A percentile compares a stretch with the other conserved stretches of the same genome.
phyloP scores from a whole-genome alignment of 768 basidiomycete species.

The Boletellus emodensis region DNA sequence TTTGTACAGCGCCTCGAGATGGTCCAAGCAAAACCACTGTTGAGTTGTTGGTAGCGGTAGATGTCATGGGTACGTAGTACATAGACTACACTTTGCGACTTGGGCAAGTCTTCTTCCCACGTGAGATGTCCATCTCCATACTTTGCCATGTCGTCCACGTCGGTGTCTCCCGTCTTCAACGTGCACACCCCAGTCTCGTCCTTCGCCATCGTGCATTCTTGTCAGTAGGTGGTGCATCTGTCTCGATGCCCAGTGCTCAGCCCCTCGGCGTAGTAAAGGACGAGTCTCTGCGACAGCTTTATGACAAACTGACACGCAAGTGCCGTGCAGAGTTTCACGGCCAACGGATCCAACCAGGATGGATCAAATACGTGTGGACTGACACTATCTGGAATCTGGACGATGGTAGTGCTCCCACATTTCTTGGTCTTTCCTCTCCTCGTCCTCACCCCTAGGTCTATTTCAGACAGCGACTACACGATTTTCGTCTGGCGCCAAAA shows the following conservation, averaged over 20 bases:
- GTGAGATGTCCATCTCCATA: neutral
- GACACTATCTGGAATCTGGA: slow-evolving; percentile 81
- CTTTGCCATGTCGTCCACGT: slow-evolving; percentile 25
- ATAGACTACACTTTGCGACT: slow-evolving; percentile 6
- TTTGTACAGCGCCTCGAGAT: slow-evolving; percentile 63
- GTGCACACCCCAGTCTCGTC: slow-evolving; percentile 76
- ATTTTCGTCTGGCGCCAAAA: slow-evolving; percentile 80
- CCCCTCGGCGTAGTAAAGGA: slow-evolving; percentile 50
- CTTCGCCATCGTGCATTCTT: slow-evolving; percentile 69
- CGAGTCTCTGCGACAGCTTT: slow-evolving; percentile 60
- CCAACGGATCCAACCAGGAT: slow-evolving; percentile 65
- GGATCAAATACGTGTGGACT: slow-evolving; percentile 85
- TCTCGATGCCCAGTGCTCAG: slow-evolving; percentile 6
- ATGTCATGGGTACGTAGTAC: neutral
- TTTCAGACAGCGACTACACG: slow-evolving; percentile 75
- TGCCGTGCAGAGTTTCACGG: slow-evolving; percentile 52
- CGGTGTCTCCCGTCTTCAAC: slow-evolving; percentile 49
- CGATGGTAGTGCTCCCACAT: slow-evolving; percentile 55
- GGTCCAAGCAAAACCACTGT: slow-evolving; percentile 62
- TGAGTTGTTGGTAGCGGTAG: slow-evolving; percentile 63
- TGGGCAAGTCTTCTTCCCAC: too few species aligned
- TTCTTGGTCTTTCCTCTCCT: neutral
- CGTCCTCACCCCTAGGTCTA: neutral
- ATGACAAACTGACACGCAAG: slow-evolving; percentile 71
- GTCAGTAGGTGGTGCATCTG: slow-evolving; percentile 39